Evolutionary conservation across 768 basidiomycete genomes (phyloP), one percentile per base, ranked within the genome.

Genomic region (Podaxis sp.): DNA sequence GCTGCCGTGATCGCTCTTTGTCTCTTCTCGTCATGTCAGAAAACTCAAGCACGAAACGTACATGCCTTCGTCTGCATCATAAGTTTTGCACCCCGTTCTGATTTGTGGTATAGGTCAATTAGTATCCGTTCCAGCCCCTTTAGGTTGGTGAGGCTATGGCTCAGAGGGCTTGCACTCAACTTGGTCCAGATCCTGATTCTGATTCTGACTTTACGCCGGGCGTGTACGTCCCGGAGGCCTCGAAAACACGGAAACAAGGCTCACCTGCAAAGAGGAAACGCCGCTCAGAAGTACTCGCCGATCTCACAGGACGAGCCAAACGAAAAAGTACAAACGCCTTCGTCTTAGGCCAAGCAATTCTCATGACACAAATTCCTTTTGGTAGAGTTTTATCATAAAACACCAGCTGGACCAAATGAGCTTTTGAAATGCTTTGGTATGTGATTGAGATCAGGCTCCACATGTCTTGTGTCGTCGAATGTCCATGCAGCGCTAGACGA

Each of bases 151-250:
- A 11, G 27, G 3, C 22, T 9, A n/a, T 29, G 17, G 19, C 41
- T 49, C 41, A 15, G 36, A 33, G 19, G 25, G 36, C 11, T 29
- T 37, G 41, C n/a, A 24, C 38, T 4, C 22, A 57, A 33, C 5
- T 52, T 38, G 22, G 38, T 17, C n/a, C 65, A 79, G 82, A 81
- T 56, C 64, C 69, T 2, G 82, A 84, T 66, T 80, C 81, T 0
- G 82, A 85, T 66, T 75, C 80, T 36, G 82, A 84, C 53, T 85
- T 85, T 65, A 76, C 74, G 27, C 74, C 81, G 2, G 80, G 80
- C 1, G 63, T 68, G 6, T 78, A 77, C 63, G 58, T 78, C 4
- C 73, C 72, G 24, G 75, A 78, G 63, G 56, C 64, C 2, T 68
- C 62, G 47, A 68, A 59, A 53, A 77, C 69, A 59, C 77, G 74